phyloP scores from a whole-genome alignment of 176 grass and related monocot species.

The Carex parvula region DNA sequence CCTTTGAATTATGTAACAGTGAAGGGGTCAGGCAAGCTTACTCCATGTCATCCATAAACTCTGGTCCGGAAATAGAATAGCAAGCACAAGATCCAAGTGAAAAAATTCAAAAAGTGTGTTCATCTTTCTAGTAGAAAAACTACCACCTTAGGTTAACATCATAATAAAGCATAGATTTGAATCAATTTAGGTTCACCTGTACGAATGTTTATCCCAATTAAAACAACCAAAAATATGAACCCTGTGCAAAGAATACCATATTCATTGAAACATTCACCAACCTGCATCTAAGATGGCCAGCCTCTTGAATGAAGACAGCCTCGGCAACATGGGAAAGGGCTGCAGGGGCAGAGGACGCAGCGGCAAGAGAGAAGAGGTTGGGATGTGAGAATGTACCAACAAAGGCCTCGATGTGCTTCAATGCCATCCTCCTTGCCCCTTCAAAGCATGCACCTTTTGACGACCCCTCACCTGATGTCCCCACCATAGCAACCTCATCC shows the following conservation, averaged over 20 bases:
- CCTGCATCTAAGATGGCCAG: conserved; percentile 99
- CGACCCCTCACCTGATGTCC: conserved; percentile 62
- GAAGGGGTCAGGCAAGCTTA: not conserved
- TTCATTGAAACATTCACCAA: conserved; percentile 28
- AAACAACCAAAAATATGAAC: not conserved
- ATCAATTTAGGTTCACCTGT: not conserved
- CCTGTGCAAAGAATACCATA: not conserved
- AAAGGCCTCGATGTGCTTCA: conserved; percentile 95
- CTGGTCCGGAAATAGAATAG: not conserved
- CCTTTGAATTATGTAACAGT: not conserved
- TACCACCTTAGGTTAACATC: not conserved
- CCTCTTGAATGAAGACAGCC: conserved; percentile 86
- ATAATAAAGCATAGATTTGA: not conserved
- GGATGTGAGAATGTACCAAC: conserved; percentile 85
- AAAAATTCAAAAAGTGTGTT: not conserved
- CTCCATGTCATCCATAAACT: not conserved
- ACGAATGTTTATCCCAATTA: not conserved
- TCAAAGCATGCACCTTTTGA: conserved; percentile 79
- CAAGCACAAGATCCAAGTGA: not conserved
- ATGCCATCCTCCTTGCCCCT: conserved; percentile 92
- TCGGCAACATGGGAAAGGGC: conserved; percentile 73
- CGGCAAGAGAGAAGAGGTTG: conserved; percentile 61
- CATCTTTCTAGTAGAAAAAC: not conserved
- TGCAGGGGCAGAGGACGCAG: conserved; percentile 61
- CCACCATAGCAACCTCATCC: conserved; percentile 73